These are phyloP conservation scores for Streptanthus diversifolius DNA, from an alignment of 345 rosid species.

Conservation along the genomic window DNA sequence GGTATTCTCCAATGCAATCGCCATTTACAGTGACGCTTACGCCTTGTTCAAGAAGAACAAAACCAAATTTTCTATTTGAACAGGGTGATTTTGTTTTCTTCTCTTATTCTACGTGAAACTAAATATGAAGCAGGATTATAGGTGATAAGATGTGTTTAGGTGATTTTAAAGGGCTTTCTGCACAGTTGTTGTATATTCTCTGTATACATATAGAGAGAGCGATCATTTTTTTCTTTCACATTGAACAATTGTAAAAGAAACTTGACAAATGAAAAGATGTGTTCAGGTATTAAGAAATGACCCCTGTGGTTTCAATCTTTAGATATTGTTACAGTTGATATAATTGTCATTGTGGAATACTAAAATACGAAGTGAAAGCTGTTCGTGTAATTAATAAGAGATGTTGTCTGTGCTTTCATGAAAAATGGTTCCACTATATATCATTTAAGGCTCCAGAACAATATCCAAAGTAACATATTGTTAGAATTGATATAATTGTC, in stretches of 20 bases:
- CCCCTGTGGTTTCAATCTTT: neutral
- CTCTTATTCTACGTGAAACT: neutral
- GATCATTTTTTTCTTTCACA: neutral
- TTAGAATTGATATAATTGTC: neutral
- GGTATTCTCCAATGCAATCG: slow-evolving; percentile 64
- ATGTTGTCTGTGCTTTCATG: neutral
- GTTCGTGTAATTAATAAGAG: neutral
- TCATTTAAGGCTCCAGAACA: neutral
- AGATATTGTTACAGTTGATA: neutral
- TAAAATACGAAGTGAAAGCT: neutral
- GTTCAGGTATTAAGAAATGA: neutral
- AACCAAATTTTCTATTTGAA: neutral
- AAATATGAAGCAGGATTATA: neutral
- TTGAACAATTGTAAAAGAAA: neutral
- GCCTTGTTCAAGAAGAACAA: slow-evolving; percentile 51
- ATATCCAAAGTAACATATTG: slow-evolving; percentile 4
- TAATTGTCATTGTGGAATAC: neutral
- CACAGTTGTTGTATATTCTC: slow-evolving; percentile 1
- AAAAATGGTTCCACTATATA: neutral
- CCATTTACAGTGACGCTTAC: slow-evolving; percentile 75
- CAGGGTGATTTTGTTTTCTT: neutral
- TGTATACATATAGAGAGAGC: neutral
- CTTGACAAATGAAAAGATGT: neutral
- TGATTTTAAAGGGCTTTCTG: neutral
- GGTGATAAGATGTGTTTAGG: neutral